Base-by-base conservation (phyloP, 73 alveolate genomes). In the Paramecium pentaurelia region DNA sequence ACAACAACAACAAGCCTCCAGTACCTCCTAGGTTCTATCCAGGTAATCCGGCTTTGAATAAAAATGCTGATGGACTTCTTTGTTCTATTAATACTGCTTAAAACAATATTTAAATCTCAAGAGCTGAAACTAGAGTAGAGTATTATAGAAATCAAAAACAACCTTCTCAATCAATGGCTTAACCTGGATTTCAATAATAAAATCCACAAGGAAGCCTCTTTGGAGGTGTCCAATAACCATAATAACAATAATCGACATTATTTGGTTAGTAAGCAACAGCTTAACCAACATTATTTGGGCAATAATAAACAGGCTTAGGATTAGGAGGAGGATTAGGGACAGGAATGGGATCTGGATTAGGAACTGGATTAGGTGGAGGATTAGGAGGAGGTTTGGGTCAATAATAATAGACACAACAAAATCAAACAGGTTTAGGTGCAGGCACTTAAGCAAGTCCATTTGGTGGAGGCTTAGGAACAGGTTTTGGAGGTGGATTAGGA, bases 331-430 rank as follows among this genome's bases (percentile, higher is more conserved):
- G 70, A 5, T 54, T 54, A 18, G 84, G 84, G 3, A 12, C 18
- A 37, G 88, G 88, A 36, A 12, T 75, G 8, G 88, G 88, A 36
- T 20, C 68, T 4, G 88, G 91, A 4, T 25, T 80, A 10, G 91
- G 91, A 20, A 27, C 77, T 12, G 91, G 91, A 27, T 37, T 80
- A 38, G 91, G 91, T 4, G 45, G 77, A n/a, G 91, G 91, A 45
- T 80, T 80, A 45, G 58, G 59, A 45, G 58, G 59, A 18, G 60
- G 88, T 16, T 54, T 54, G 25, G 70, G 70, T 16, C 22, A 54
- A 54, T 5, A 16, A 18, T 18, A 54, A 8, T 54, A 54, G 25
- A 16, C 70, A 54, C 32, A 54, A 54, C 22, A 18, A 18, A 54
- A 54, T 54, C 20, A 54, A 54, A 54, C 70, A 54, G 70, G 70